phyloP scores from a whole-genome alignment of 2,329 filamentous ascomycete genomes.

The Thyridium curvatum region DNA sequence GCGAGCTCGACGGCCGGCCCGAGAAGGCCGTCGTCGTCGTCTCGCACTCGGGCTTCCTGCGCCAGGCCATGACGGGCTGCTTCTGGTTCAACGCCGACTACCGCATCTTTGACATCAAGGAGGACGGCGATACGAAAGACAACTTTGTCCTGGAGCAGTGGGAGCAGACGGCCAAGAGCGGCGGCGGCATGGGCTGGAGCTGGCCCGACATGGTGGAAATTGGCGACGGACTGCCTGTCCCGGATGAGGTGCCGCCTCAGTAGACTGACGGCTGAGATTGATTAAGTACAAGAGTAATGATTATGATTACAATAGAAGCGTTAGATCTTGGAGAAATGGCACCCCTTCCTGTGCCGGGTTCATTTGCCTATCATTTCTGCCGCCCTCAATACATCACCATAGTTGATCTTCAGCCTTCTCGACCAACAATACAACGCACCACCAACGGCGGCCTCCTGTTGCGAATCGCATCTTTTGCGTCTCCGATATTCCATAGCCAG shows the following conservation, averaged over 20 bases:
- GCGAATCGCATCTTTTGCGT: too few relatives aligned
- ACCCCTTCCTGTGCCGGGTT: too few relatives aligned
- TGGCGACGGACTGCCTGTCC: constrained; percentile 19
- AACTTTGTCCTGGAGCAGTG: constrained; percentile 36
- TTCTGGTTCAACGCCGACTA: constrained; percentile 59
- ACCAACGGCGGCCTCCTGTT: too few relatives aligned
- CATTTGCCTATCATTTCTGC: too few relatives aligned
- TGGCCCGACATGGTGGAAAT: constrained; percentile 23
- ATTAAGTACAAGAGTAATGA: too few relatives aligned
- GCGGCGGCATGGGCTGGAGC: constrained; percentile 46
- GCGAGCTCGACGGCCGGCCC: constrained; percentile 41
- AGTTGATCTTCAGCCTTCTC: too few relatives aligned
- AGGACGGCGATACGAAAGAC: constrained; percentile 13
- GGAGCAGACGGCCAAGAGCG: constrained; percentile 36
- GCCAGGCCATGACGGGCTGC: constrained; percentile 47
- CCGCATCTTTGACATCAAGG: constrained; percentile 52
- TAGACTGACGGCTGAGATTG: too few relatives aligned
- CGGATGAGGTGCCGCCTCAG: constrained; percentile 2
- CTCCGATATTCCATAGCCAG: too few relatives aligned
- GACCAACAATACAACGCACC: too few relatives aligned
- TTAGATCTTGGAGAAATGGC: too few relatives aligned
- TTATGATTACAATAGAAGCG: too few relatives aligned
- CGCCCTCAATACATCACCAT: too few relatives aligned
- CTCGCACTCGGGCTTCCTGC: constrained; percentile 57
- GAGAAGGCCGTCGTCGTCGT: constrained; percentile 61